A percentile compares a stretch with the other conserved stretches of the same genome.
These are phyloP conservation scores for Ceratobasidium sp. DNA, from an alignment of 1,284 basidiomycete species.

Conservation along the genomic window DNA sequence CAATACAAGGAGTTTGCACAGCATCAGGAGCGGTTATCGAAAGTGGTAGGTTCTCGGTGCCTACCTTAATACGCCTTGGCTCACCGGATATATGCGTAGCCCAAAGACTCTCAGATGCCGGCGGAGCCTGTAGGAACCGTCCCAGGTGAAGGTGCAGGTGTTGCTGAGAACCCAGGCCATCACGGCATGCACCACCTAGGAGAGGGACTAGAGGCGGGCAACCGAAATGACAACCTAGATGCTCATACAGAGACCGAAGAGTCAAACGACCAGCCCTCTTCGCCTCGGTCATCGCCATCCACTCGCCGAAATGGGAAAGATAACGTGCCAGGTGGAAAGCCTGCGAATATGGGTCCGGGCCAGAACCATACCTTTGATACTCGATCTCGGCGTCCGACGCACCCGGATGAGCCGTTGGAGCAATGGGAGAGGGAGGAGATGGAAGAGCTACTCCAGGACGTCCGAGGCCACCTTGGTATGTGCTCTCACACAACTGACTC, in stretches of 20 bases:
- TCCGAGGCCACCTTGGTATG: constrained; percentile 86
- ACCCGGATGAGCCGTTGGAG: constrained; percentile 75
- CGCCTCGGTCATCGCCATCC: constrained; percentile 32
- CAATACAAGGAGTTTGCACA: constrained; percentile 88
- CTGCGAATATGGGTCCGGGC: constrained; percentile 3
- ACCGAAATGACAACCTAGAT: constrained; percentile 47
- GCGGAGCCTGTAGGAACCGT: constrained; percentile 56
- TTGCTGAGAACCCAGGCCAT: constrained; percentile 39
- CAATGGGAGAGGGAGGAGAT: constrained; percentile 88
- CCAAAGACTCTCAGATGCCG: constrained; percentile 57
- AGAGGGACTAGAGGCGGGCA: constrained; percentile 52
- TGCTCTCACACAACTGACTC: constrained; percentile 34
- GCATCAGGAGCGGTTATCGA: constrained; percentile 79
- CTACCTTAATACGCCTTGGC: background rate
- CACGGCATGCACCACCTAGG: constrained; percentile 41
- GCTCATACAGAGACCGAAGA: constrained; percentile 45
- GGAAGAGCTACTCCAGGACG: constrained; percentile 79
- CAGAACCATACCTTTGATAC: constrained; percentile 15
- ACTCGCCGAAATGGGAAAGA: constrained; percentile 38
- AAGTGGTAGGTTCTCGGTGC: constrained; percentile 61
- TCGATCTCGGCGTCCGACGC: constrained; percentile 53
- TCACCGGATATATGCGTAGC: constrained; percentile 52
- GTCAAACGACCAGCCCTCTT: constrained; percentile 44
- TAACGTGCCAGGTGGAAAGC: constrained; percentile 8
- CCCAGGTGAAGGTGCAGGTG: constrained; percentile 33